Conservation (phyloP, 176 grass and related monocot species). For the Oryza glumipatula region DNA sequence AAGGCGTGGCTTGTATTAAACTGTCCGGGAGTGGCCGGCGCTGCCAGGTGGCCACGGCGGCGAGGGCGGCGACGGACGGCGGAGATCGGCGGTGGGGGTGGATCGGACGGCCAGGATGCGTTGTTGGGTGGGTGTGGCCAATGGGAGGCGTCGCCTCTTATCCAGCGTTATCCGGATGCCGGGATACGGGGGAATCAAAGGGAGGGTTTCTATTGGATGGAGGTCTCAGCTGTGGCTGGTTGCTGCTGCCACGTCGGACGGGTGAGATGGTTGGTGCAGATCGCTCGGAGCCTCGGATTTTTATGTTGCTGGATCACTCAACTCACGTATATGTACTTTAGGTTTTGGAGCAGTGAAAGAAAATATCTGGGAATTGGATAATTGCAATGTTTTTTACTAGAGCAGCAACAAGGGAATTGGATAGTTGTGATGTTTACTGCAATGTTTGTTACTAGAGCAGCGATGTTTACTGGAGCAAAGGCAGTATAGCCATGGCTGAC, state of each 20-base stretch:
- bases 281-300: not conserved
- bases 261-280: constrained; percentile 18
- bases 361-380: not conserved
- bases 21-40: constrained; percentile 30
- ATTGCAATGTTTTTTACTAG: no score
- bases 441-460: no score
- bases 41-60: constrained; percentile 29
- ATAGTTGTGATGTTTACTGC: no score
- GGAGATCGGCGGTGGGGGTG: not conserved
- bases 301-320: not conserved
- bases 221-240: constrained; percentile 28
- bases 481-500: no score
- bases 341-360: not conserved
- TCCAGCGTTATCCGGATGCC: constrained; percentile 63
- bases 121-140: constrained; percentile 11
- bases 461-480: no score
- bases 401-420: no score
- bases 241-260: constrained; percentile 52
- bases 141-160: constrained; percentile 28
- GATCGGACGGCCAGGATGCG: constrained; percentile 36
- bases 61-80: not conserved
- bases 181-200: constrained; percentile 56
- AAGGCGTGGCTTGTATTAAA: constrained; percentile 53
- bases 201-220: constrained; percentile 45
- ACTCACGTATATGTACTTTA: not conserved